phyloP scores from a whole-genome alignment of 345 rosid genomes.

The Mallotus nudiflorus region DNA sequence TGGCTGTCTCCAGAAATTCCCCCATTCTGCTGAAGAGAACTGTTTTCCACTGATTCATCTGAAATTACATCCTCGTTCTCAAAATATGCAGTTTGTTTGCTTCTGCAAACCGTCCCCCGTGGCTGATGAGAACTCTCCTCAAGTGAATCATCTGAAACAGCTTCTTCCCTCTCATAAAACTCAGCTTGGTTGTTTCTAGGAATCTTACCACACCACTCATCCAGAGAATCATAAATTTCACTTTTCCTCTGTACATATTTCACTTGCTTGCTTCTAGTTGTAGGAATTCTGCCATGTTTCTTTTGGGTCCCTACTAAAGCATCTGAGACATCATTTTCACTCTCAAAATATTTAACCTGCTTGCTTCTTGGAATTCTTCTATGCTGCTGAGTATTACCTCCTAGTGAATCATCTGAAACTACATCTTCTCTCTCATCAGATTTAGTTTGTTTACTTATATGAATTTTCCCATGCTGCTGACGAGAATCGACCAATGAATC shows the following conservation, averaged over 20 bases:
- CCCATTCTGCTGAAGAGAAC: conserved; percentile 17
- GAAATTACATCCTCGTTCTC: conserved; percentile 34
- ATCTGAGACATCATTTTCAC: conserved; percentile 51
- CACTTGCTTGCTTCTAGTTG: conserved; percentile 30
- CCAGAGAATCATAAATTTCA: conserved; percentile 42
- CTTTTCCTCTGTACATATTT: conserved; percentile 32
- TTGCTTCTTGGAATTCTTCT: conserved; percentile 34
- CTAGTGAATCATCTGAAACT: conserved; percentile 37
- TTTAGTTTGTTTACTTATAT: conserved; percentile 29
- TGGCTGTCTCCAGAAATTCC: conserved; percentile 21
- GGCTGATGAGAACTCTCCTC: conserved; percentile 24
- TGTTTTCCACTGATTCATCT: conserved; percentile 35
- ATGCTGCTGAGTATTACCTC: conserved; percentile 23
- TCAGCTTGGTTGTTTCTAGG: conserved; percentile 21
- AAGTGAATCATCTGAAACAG: conserved; percentile 35
- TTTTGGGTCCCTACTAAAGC: conserved; percentile 39
- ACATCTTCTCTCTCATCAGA: conserved; percentile 30
- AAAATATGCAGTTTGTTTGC: conserved; percentile 21
- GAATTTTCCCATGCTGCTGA: conserved; percentile 26
- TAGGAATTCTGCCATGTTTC: conserved; percentile 34
- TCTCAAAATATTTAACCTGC: conserved; percentile 34
- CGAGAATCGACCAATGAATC: conserved; percentile 44
- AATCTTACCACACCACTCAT: conserved; percentile 20
- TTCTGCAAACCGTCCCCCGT: conserved; percentile 19
- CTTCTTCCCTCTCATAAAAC: conserved; percentile 20